Evolutionary conservation across 257 asterid species (phyloP).

Genomic region (Coffea eugenioides): DNA sequence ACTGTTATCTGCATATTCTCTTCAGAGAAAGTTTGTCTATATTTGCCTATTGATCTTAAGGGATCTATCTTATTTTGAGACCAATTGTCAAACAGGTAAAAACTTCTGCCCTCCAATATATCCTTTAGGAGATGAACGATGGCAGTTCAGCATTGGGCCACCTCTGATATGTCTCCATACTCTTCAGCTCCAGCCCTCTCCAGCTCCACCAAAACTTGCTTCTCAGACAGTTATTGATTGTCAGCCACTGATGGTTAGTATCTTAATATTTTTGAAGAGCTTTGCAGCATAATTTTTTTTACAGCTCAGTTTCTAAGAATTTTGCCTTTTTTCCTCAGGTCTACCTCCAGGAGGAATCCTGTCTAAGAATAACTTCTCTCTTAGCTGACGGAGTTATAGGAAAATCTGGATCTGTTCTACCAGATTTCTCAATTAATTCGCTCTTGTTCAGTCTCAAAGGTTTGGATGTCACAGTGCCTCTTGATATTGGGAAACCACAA

Average conservation of each 20-base stretch:
- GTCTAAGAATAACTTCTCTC: conserved; percentile 88
- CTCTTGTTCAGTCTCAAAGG: conserved; percentile 59
- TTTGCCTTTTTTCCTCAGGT: conserved; percentile 51
- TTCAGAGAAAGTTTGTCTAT: conserved; percentile 23
- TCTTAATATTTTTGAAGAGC: conserved; percentile 2
- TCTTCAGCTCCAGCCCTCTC: conserved; percentile 88
- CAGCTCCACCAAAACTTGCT: conserved; percentile 82
- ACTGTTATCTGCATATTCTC: conserved; percentile 22
- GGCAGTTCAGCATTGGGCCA: conserved; percentile 53
- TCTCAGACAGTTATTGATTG: conserved; percentile 81
- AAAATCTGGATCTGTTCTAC: conserved; percentile 59
- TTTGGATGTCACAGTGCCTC: conserved; percentile 70
- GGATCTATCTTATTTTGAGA: conserved; percentile 12
- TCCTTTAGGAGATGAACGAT: conserved; percentile 77
- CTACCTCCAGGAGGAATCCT: conserved; percentile 97
- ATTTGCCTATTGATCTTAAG: conserved; percentile 15
- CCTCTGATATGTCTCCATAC: conserved; percentile 75
- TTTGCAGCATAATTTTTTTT: conserved; percentile 11
- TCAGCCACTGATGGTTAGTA: conserved; percentile 77
- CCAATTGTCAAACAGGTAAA: conserved; percentile 47
- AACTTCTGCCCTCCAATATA: conserved; percentile 86
- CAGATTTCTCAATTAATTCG: conserved; percentile 73
- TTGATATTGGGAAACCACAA: conserved; percentile 45
- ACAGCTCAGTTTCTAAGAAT: conserved; percentile 8
- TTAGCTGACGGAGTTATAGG: conserved; percentile 88